phyloP scores from a whole-genome alignment of 2,329 filamentous ascomycete genomes.

The Aspergillus versicolor region DNA sequence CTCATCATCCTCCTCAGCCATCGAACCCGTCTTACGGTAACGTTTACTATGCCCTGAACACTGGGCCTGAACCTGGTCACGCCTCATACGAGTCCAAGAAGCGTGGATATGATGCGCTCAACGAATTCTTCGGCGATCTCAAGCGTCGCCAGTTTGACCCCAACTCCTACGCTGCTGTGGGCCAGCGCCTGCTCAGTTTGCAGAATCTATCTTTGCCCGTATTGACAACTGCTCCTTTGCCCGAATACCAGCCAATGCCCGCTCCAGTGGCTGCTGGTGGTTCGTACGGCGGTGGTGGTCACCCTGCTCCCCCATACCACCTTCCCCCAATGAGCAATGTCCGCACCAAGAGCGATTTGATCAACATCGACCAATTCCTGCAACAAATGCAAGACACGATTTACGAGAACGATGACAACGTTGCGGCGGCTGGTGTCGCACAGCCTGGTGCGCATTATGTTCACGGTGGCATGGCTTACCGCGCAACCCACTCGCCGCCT shows the following conservation, averaged over 20 bases:
- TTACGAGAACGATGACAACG: conserved; percentile 85
- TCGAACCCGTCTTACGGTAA: conserved; percentile 63
- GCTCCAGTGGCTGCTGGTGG: conserved; percentile 56
- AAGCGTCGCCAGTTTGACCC: conserved; percentile 92
- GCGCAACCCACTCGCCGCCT: conserved; percentile 58
- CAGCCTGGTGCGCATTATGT: conserved; percentile 70
- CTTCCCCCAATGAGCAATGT: conserved; percentile 83
- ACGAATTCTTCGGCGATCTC: conserved; percentile 90
- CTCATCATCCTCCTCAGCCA: conserved; percentile 55
- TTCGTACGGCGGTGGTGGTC: conserved; percentile 57
- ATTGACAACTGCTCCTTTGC: conserved; percentile 57
- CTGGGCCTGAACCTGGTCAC: conserved; percentile 65
- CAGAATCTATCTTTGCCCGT: conserved; percentile 66
- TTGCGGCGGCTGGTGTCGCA: conserved; percentile 74
- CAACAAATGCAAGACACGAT: conserved; percentile 96
- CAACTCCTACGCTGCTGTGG: conserved; percentile 84
- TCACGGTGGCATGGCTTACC: conserved; percentile 51
- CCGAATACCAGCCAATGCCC: conserved; percentile 54
- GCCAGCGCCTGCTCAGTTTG: conserved; percentile 79
- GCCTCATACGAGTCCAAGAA: conserved; percentile 70
- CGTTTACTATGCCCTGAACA: conserved; percentile 74
- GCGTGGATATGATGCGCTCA: conserved; percentile 81
- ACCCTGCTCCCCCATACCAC: conserved; percentile 76
- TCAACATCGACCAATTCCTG: conserved; percentile 91
- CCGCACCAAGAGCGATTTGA: conserved; percentile 87